phyloP scores from a whole-genome alignment of 2,329 filamentous ascomycete genomes.

The Colletotrichum musicola region DNA sequence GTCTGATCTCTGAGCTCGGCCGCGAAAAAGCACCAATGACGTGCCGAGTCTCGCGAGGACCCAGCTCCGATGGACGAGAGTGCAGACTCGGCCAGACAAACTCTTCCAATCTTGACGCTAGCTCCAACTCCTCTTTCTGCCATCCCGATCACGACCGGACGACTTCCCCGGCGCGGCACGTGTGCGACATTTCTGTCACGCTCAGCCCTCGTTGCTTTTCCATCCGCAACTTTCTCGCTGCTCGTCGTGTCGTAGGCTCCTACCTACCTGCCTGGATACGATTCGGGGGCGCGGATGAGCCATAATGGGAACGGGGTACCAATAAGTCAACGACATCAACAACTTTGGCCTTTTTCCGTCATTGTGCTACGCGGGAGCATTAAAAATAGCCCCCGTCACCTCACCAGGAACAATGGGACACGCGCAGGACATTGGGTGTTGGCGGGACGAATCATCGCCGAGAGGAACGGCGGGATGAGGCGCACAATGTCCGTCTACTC shows the following conservation, averaged over 20 bases:
- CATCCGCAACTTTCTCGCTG: no score
- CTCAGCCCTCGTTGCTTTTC: neutral
- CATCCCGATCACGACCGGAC: conserved; percentile 1
- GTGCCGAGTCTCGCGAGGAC: conserved; percentile 28
- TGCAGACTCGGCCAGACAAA: neutral
- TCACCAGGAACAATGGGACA: conserved; percentile 3
- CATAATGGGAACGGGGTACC: no score
- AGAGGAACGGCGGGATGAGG: neutral
- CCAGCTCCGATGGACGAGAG: conserved; percentile 28
- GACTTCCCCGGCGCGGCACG: conserved; percentile 27
- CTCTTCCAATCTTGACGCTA: no score
- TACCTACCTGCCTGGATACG: no score
- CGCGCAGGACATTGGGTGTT: conserved; percentile 7
- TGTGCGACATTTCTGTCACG: neutral
- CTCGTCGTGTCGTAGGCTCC: no score
- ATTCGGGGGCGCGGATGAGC: no score
- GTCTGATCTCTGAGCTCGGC: conserved; percentile 16
- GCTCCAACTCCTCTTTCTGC: neutral
- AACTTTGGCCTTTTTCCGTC: no score
- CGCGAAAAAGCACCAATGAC: conserved; percentile 31
- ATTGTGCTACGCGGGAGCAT: conserved; percentile 3
- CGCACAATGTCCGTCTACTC: conserved; percentile 1
- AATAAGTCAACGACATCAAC: no score
- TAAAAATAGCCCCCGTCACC: conserved; percentile 21
- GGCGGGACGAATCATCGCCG: neutral